These are phyloP conservation scores for Tirmania nivea DNA, from an alignment of 495 filamentous ascomycete species.

Conservation along the genomic window DNA sequence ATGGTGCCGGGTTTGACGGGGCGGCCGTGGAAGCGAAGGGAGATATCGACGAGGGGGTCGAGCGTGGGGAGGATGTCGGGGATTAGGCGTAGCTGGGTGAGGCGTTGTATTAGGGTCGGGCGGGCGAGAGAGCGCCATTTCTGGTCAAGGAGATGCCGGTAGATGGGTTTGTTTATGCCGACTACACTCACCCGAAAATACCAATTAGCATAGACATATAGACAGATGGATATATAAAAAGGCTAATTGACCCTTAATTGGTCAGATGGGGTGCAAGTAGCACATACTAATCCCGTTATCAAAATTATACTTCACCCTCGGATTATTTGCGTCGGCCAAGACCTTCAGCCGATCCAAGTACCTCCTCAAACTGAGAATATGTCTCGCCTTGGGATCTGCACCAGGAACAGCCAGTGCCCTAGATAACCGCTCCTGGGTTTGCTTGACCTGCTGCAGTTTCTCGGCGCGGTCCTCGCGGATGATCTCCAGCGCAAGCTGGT, in stretches of 20 bases:
- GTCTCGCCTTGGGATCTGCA: conserved; percentile 39
- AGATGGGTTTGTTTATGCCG: conserved; percentile 79
- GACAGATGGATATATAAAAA: background rate
- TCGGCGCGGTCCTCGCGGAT: conserved; percentile 58
- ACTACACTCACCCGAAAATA: conserved; percentile 3
- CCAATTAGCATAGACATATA: background rate
- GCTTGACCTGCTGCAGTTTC: conserved; percentile 48
- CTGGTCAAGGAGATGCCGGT: conserved; percentile 65
- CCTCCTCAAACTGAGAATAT: conserved; percentile 34
- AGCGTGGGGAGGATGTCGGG: conserved; percentile 83
- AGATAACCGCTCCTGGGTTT: conserved; percentile 36
- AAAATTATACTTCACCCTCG: conserved; percentile 77
- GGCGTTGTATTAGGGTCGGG: conserved; percentile 59
- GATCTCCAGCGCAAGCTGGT: conserved; percentile 81
- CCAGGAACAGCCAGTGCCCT: conserved; percentile 33
- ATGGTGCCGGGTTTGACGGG: conserved; percentile 54
- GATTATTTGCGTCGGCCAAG: conserved; percentile 85
- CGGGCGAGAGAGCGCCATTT: conserved; percentile 72
- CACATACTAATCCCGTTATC: conserved; percentile 70
- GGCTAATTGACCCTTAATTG: background rate
- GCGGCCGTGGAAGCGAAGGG: conserved; percentile 48
- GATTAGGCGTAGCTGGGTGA: conserved; percentile 68
- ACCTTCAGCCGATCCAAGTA: conserved; percentile 70
- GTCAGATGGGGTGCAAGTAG: conserved; percentile 1
- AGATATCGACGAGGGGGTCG: conserved; percentile 55